A percentile compares a stretch with the other conserved stretches of the same genome.
Evolutionary conservation across 192 early-diverging fungal genomes (phyloP).

Genomic region (Entomortierella beljakovae): DNA sequence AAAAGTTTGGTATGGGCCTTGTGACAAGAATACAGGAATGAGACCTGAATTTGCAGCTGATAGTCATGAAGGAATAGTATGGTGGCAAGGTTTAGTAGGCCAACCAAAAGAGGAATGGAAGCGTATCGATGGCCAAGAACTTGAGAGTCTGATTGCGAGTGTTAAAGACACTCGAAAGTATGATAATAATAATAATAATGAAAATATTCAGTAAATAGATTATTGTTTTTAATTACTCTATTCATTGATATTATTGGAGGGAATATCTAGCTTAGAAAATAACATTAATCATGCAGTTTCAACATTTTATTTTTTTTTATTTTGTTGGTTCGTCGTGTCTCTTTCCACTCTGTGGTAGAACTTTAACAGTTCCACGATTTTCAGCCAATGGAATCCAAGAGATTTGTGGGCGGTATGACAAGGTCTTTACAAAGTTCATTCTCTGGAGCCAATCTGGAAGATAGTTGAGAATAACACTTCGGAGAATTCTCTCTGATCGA

Average conservation of each 20-base stretch:
- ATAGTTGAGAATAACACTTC: conserved; percentile 3
- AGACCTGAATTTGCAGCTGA: conserved; percentile 7
- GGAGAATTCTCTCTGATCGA: background rate
- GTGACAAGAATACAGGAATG: conserved; percentile 5
- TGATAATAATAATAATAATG: background rate
- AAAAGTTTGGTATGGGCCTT: conserved; percentile 32
- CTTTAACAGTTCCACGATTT: background rate
- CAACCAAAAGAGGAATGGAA: conserved; percentile 22
- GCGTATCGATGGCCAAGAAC: conserved; percentile 19
- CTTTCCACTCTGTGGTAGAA: background rate
- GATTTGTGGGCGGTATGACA: background rate
- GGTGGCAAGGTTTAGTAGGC: conserved; percentile 47
- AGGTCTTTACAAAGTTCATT: background rate
- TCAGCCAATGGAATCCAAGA: background rate
- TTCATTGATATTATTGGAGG: too few relatives aligned
- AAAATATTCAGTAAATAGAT: background rate
- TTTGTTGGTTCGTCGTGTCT: too few relatives aligned
- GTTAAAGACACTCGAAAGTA: background rate
- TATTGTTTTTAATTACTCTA: too few relatives aligned
- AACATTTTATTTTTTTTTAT: too few relatives aligned
- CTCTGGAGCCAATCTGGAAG: conserved; percentile 1
- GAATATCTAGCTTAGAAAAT: too few relatives aligned
- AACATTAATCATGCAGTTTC: too few relatives aligned
- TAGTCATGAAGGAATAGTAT: conserved; percentile 23
- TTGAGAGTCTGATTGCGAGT: conserved; percentile 17